These are phyloP conservation scores for Agrostemma githago DNA, from an alignment of 148 eudicot species.

Conservation along the genomic window DNA sequence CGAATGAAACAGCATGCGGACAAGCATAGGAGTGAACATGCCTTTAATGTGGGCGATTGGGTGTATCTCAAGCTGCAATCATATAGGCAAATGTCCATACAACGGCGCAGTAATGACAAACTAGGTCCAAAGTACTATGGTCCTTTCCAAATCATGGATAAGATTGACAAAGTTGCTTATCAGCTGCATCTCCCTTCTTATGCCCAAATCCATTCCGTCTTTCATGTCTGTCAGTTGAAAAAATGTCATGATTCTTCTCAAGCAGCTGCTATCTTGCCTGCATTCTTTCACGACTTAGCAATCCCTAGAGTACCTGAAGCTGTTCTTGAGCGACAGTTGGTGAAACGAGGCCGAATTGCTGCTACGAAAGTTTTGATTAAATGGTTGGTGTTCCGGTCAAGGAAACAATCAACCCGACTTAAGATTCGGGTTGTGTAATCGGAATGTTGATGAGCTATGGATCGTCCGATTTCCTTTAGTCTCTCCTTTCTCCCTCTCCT, in stretches of 20 bases:
- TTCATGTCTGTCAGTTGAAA: neutral
- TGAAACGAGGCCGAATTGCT: neutral
- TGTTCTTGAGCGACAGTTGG: neutral
- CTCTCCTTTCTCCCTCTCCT: too few species aligned
- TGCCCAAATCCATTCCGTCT: neutral
- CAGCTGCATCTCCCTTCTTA: neutral
- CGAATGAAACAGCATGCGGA: conserved; percentile 1
- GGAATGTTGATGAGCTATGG: too few species aligned
- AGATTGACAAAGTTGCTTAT: neutral
- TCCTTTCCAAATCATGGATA: neutral
- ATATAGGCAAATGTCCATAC: neutral
- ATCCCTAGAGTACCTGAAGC: neutral
- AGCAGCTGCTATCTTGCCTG: neutral
- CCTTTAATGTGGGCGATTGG: neutral
- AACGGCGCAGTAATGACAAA: neutral
- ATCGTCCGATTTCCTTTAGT: too few species aligned
- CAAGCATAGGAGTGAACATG: neutral
- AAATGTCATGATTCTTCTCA: neutral
- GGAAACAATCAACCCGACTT: too few species aligned
- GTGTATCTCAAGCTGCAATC: conserved; percentile 6
- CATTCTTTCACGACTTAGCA: neutral
- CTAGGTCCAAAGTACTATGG: neutral
- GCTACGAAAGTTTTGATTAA: neutral
- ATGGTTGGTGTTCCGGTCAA: too few species aligned
- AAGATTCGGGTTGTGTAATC: too few species aligned